Evolutionary conservation across 352 stramenopile genomes (phyloP).

Genomic region (Phytophthora sp.): DNA sequence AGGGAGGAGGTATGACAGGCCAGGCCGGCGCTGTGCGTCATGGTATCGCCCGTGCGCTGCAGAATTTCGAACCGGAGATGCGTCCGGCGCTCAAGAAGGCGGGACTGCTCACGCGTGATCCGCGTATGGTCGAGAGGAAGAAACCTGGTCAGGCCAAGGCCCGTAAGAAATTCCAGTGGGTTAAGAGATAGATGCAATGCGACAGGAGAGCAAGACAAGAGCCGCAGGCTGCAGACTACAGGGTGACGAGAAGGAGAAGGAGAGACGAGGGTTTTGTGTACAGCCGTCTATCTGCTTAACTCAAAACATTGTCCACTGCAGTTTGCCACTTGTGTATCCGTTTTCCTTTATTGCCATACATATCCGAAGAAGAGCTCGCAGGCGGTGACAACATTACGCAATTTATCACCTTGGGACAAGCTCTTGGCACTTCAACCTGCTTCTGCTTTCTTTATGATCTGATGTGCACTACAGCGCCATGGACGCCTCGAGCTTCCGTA

Average conservation of each 20-base stretch:
- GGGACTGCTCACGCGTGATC: conserved; percentile 94
- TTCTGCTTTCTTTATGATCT: conserved; percentile 20
- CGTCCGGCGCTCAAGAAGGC: conserved; percentile 92
- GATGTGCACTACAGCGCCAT: conserved; percentile 73
- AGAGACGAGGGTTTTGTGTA: conserved; percentile 11
- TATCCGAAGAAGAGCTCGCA: conserved; percentile 27
- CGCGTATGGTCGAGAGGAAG: conserved; percentile 97
- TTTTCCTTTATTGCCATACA: conserved; percentile 43
- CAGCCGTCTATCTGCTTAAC: conserved; percentile 15
- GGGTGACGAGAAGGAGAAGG: conserved; percentile 8
- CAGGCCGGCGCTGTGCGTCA: conserved; percentile 95
- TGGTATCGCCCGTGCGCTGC: conserved; percentile 92
- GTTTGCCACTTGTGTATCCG: conserved; percentile 19
- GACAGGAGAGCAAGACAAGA: conserved; percentile 21
- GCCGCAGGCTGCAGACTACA: conserved; percentile 12
- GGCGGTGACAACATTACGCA: too few species aligned
- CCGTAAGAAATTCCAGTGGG: conserved; percentile 98
- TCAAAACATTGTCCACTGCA: conserved; percentile 27
- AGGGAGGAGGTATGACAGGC: conserved; percentile 93
- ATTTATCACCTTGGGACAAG: too few species aligned
- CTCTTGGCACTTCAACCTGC: conserved; percentile 6
- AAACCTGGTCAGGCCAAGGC: conserved; percentile 96
- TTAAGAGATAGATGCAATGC: conserved; percentile 93
- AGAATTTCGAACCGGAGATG: conserved; percentile 94
- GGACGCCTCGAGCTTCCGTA: conserved; percentile 85